Base-by-base conservation (phyloP, 352 stramenopile genomes). In the Pythium dissotocum region DNA sequence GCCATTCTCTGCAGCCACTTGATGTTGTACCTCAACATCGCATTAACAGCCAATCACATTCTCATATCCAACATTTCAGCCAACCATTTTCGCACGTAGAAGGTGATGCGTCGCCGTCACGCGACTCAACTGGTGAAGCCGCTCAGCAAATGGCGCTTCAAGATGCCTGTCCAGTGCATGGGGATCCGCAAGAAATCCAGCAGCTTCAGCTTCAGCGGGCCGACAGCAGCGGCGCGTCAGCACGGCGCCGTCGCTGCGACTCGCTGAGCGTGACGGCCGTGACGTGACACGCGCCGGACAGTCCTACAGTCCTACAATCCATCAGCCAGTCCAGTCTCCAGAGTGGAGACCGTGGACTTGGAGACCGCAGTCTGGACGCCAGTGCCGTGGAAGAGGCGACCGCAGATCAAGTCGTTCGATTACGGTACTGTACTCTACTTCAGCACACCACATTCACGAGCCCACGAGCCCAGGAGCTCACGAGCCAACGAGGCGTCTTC, bases 91-190 rank as follows among this genome's bases (percentile, higher is more conserved):
- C 21, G 10, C 51, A 33, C 21, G 13, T 6, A 16, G 14, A 38
- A 36, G 18, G 56, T 70, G 63, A 70, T 70, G 63, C 63, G 24
- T 52, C 56, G 63, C 56, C 63, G 63, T 70, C 63, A 70, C 49
- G 16, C 46, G 44, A 24, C 38, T 9, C 16, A 13, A n/a, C 30
- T 70, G 44, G 63, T 53, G 63, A 16, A 51, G 52, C 16, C 10
- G 16, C 6, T 33, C 63, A 63, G 48, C 56, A 70, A 70, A 64
- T 56, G 44, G 63, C 33, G 40, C 56, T 70, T 70, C 49, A 60
- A 65, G 56, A 30, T 70, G 53, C 26, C 46, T 44, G 46, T 24
- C 21, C 2, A n/a, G 16, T 46, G 13, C 30, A 32, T 42, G 24
- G 21, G 21, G 21, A 24, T 24, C 21, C 21, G 21, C 21, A 51